A percentile compares a stretch with the other conserved stretches of the same genome.
phyloP scores from a whole-genome alignment of 805 yeast genomes.

The Barnettozyma pratensis region DNA sequence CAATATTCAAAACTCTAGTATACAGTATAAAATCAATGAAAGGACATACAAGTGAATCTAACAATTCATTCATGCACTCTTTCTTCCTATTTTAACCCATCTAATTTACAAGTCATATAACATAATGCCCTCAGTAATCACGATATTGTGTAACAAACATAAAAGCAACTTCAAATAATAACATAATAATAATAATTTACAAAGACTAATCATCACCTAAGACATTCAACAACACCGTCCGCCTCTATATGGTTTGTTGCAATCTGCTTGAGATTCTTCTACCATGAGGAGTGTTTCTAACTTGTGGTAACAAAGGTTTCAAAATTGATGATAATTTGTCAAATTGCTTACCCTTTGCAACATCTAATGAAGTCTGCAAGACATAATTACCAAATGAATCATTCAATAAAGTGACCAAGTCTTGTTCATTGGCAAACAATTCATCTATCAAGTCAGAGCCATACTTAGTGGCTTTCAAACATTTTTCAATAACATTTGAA shows the following conservation, averaged over 20 bases:
- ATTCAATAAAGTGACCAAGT: slow-evolving; percentile 52
- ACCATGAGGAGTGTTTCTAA: slow-evolving; percentile 93
- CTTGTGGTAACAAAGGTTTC: slow-evolving; percentile 71
- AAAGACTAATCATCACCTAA: not conserved
- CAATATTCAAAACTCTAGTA: not conserved
- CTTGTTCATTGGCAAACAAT: slow-evolving; percentile 33
- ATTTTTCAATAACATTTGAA: slow-evolving; percentile 90
- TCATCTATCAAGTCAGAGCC: slow-evolving; percentile 47
- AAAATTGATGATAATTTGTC: slow-evolving; percentile 50
- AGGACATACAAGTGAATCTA: not conserved
- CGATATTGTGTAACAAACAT: too few species aligned
- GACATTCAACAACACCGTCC: not conserved
- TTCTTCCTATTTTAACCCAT: not conserved
- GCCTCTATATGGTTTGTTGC: slow-evolving; percentile 16
- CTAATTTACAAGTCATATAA: slow-evolving; percentile 2
- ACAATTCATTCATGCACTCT: too few species aligned
- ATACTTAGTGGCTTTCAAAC: slow-evolving; percentile 48
- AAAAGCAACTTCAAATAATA: too few species aligned
- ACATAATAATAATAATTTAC: too few species aligned
- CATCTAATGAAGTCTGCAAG: slow-evolving; percentile 84
- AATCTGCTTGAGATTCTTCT: slow-evolving; percentile 78
- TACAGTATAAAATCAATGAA: not conserved
- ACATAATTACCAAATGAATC: slow-evolving; percentile 96
- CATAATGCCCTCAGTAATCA: too few species aligned
- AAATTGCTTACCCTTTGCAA: slow-evolving; percentile 42